Conservation (phyloP, 1,284 basidiomycete species). For the Ustilago bromivora region DNA sequence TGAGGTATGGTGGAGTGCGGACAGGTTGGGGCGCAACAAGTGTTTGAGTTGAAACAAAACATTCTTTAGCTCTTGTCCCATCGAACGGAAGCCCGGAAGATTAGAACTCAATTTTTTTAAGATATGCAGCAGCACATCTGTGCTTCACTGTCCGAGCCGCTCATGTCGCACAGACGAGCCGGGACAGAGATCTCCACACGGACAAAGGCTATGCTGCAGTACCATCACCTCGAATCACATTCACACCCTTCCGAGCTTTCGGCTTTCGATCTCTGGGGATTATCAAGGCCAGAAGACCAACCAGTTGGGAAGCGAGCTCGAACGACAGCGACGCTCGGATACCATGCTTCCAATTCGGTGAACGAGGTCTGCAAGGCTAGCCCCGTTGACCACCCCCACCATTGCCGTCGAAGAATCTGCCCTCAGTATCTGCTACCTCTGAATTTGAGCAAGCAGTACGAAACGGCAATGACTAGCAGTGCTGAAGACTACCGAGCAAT, state of each 20-base stretch:
- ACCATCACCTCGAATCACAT: neutral
- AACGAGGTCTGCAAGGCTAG: neutral
- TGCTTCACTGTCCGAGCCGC: neutral
- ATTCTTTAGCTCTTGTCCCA: neutral
- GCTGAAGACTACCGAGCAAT: neutral
- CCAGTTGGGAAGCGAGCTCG: neutral
- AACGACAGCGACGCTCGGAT: neutral
- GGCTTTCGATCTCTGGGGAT: no score
- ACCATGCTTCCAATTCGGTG: neutral
- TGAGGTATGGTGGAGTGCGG: slow-evolving; percentile 7
- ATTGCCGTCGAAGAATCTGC: neutral
- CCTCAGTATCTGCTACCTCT: neutral
- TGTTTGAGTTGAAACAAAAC: neutral
- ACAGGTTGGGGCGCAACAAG: neutral
- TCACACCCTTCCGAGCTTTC: neutral
- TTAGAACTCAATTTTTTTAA: slow-evolving; percentile 5
- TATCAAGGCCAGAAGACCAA: no score
- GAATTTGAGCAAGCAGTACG: neutral
- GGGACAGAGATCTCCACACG: neutral
- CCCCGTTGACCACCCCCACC: neutral
- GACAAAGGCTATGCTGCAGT: neutral
- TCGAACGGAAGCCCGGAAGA: neutral
- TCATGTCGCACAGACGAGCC: neutral
- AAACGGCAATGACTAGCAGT: neutral
- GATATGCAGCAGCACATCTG: neutral